Base-by-base conservation (phyloP, 2,329 filamentous ascomycete species). In the Fusarium sp. region DNA sequence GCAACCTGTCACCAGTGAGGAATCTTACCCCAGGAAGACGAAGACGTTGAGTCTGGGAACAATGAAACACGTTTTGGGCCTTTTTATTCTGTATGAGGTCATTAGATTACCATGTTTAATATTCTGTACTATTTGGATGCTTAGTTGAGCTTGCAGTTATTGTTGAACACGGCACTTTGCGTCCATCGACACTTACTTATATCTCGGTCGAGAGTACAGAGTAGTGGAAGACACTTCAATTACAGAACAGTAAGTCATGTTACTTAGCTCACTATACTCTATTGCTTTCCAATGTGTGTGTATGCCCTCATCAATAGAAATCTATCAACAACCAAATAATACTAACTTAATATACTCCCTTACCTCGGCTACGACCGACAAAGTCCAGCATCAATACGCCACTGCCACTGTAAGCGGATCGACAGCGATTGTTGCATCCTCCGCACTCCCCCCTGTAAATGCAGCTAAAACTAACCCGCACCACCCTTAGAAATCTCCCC, bases 321-420 rank as follows among this genome's bases (percentile, higher is more conserved):
- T 28, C 26, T 28, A 28, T 28, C 26, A 34, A 17, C 15, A 15
- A 34, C 32, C 15, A 34, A n/a, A 34, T 5, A 6, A 34, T 34
- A 34, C 32, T n/a, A n/a, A n/a, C n/a, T n/a, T n/a, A n/a, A n/a
- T 15, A 9, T 36, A 36, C 15, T 36, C 34, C 34, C 17, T 17
- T 36, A 10, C n/a, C 34, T 57, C 49, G 28, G 47, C 30, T 32
- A 63, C n/a, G 30, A 3, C 24, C 40, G 19, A 36, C 38, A 26
- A 32, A 10, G 34, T 36, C 15, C 17, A 36, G 34, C 5, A n/a
- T 36, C 17, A 17, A 49, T 45, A 39, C 60, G 60, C 60, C 60
- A 60, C 58, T 50, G 60, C 60, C 60, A 60, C 58, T 50, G 50
- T 45, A 57, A 50, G 44, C 50, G 53, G 44, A 63, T 63, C 60